A percentile compares a stretch with the other conserved stretches of the same genome.
Conservation (phyloP, 306 rosid species). For the Cicer arietinum region DNA sequence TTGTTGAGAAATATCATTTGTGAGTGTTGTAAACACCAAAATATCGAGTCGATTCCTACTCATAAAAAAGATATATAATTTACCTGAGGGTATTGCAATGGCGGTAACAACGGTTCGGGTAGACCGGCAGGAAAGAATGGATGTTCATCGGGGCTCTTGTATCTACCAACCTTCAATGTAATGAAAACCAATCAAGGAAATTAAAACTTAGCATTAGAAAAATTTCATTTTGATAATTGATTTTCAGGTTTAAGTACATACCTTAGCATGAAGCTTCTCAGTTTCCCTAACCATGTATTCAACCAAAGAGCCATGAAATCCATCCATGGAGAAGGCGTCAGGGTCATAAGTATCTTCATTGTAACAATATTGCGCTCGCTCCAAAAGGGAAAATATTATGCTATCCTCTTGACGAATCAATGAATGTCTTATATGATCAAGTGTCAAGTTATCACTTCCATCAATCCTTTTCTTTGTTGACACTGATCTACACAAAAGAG, state of each 20-base stretch:
- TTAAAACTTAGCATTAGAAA: not conserved
- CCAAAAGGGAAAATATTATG: slow-evolving; percentile 81
- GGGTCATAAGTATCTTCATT: slow-evolving; percentile 78
- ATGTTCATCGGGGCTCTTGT: slow-evolving; percentile 95
- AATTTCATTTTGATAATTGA: not conserved
- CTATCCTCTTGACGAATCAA: slow-evolving; percentile 91
- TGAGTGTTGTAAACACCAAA: no score
- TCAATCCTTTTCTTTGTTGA: slow-evolving; percentile 70
- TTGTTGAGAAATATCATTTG: slow-evolving; percentile 13
- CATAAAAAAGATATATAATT: slow-evolving; percentile 5
- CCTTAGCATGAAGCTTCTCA: slow-evolving; percentile 89
- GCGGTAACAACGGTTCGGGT: slow-evolving; percentile 81
- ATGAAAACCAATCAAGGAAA: slow-evolving; percentile 38
- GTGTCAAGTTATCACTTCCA: slow-evolving; percentile 74
- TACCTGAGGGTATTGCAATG: slow-evolving; percentile 87
- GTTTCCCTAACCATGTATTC: slow-evolving; percentile 85
- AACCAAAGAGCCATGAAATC: slow-evolving; percentile 78
- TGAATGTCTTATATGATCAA: slow-evolving; percentile 74
- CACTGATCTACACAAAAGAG: slow-evolving; percentile 59
- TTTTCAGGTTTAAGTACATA: slow-evolving; percentile 45
- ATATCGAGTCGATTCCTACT: no score
- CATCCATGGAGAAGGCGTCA: slow-evolving; percentile 68
- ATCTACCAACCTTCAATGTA: slow-evolving; percentile 76
- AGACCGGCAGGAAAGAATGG: slow-evolving; percentile 78
- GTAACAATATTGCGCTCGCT: slow-evolving; percentile 77